These are phyloP conservation scores for Metschnikowia lachancei DNA, from an alignment of 805 yeast species.

Conservation along the genomic window DNA sequence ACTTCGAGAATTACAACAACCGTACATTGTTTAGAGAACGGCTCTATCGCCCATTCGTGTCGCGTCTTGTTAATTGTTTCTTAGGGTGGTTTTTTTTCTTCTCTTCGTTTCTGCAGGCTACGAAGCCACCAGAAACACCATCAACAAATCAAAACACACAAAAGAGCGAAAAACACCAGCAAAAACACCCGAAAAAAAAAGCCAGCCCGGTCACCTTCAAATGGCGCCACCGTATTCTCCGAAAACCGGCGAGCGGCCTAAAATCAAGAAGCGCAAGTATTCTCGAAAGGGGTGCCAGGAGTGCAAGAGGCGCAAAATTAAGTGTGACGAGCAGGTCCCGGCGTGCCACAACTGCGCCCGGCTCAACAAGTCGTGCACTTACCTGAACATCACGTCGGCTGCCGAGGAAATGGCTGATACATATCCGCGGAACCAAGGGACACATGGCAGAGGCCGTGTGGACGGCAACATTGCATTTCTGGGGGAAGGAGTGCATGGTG, in stretches of 20 bases:
- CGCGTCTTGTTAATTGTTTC: no score
- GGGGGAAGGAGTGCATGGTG: background rate
- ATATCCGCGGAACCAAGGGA: background rate
- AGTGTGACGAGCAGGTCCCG: constrained; percentile 42
- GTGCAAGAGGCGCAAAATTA: constrained; percentile 44
- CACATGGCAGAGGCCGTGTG: background rate
- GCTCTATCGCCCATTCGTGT: no score
- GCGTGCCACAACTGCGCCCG: constrained; percentile 37
- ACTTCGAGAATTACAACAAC: no score
- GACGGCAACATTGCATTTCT: background rate
- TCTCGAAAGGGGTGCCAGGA: constrained; percentile 42
- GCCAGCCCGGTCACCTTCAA: no score
- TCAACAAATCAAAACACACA: no score
- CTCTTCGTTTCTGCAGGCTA: no score
- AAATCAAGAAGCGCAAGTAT: constrained; percentile 38
- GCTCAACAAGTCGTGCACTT: constrained; percentile 32
- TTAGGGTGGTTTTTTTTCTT: no score
- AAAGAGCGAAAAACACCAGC: no score
- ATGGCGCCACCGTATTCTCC: background rate
- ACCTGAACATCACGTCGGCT: constrained; percentile 9
- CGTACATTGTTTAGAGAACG: no score
- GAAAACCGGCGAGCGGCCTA: constrained; percentile 3
- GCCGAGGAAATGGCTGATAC: background rate
- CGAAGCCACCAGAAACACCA: no score
- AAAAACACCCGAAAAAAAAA: background rate